Base-by-base conservation (phyloP, 73 alveolate species). In the Symbiodinium pilosum region DNA sequence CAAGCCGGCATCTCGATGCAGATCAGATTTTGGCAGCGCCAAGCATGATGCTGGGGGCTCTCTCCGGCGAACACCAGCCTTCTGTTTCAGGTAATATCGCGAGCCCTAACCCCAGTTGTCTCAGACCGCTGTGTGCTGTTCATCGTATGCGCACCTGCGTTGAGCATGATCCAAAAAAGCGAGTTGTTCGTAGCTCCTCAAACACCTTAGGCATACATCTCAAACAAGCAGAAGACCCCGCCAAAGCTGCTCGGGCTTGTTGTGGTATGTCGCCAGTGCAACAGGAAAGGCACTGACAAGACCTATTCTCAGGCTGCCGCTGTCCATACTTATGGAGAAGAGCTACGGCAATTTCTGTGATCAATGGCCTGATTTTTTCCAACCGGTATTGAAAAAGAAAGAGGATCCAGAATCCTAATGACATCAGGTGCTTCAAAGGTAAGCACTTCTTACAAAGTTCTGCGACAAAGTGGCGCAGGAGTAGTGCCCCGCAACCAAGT, bases 311-410 rank as follows among this genome's bases (percentile, higher is more conserved):
- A 91, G 97, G 97, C 47, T 91, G 77, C 97, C 97, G 7, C 52
- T 91, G 39, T 87, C 97, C 20, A 44, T 69, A 36, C 24, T 84
- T 39, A 91, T 91, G 97, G 89, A 69, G 88, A 91, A 71, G 39
- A 91, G 97, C 83, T 91, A 71, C 54, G 75, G 38, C 97, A 42
- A 11, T n/a, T 91, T 91, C n/a, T 47, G 97, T 52, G 34, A 83
- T 69, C 32, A 69, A 28, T 91, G 97, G 97, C 34, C 43, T 40
- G 97, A 47, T 21, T 64, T 64, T 38, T 91, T 91, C 32, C 77
- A 69, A 84, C 39, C 97, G 16, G 56, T 88, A 26, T 83, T 71
- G 54, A 91, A 91, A 52, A 52, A 73, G 51, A n/a, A 43, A 32
- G 97, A 69, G 26, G 97, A 91, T 42, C 28, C 26, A 6, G 81